phyloP scores from a whole-genome alignment of 2,329 filamentous ascomycete species.

The Trichoderma asperellum region DNA sequence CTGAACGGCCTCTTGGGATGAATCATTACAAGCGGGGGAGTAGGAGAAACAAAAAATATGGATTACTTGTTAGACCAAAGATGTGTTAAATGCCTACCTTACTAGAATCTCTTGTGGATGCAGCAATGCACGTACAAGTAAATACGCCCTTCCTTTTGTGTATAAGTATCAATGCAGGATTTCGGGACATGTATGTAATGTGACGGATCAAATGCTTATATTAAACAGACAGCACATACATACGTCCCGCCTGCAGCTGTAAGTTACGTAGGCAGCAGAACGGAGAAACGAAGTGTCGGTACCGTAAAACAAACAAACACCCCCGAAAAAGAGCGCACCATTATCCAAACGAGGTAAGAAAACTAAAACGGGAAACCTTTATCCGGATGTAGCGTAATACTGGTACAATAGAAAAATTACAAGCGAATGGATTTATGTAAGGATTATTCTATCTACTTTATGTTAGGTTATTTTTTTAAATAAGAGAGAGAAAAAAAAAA shows the following conservation, averaged over 20 bases:
- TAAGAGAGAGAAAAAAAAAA: not conserved
- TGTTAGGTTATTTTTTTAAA: not conserved
- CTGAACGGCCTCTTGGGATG: conserved; percentile 8
- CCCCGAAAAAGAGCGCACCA: not conserved
- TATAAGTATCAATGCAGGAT: not conserved
- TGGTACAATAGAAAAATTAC: no score
- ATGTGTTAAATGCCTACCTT: conserved; percentile 4
- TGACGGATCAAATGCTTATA: not conserved
- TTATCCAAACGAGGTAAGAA: not conserved
- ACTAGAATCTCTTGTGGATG: conserved; percentile 11
- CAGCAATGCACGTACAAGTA: conserved; percentile 21
- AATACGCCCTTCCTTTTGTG: not conserved
- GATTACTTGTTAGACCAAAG: conserved; percentile 9
- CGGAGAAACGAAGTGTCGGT: not conserved
- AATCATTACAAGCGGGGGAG: conserved; percentile 1
- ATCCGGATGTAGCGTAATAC: not conserved
- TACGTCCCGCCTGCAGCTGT: not conserved
- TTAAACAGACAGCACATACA: not conserved
- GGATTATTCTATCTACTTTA: not conserved
- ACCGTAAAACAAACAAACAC: not conserved
- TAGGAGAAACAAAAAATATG: conserved; percentile 21
- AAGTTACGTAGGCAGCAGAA: not conserved
- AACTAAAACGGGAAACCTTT: not conserved
- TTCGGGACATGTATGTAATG: not conserved
- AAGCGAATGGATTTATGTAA: no score